Percentiles rank a stretch among this genome's conserved stretches.
phyloP scores from a whole-genome alignment of 352 stramenopile species.

The Thraustotheca clavata region DNA sequence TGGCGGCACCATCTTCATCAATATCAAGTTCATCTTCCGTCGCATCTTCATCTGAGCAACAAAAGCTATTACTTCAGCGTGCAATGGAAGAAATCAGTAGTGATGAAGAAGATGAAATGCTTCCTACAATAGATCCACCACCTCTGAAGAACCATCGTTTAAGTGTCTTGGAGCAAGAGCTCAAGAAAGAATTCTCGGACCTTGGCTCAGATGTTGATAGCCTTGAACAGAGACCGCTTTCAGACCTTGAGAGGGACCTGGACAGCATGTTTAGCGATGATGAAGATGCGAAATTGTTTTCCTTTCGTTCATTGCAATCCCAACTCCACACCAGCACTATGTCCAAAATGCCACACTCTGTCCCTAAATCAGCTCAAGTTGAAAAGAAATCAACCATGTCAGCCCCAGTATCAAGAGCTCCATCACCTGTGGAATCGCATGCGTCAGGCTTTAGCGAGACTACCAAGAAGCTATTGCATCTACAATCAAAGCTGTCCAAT shows the following conservation, averaged over 20 bases:
- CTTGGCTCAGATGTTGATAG: constrained; percentile 4
- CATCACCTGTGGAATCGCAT: not conserved
- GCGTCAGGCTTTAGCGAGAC: not conserved
- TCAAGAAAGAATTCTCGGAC: constrained; percentile 6
- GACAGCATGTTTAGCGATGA: constrained; percentile 10
- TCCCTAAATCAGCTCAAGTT: constrained; percentile 24
- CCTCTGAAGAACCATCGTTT: not conserved
- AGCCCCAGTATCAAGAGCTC: not conserved
- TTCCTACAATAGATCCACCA: not conserved
- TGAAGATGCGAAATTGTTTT: not conserved
- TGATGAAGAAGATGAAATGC: not conserved
- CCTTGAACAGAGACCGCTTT: constrained; percentile 13
- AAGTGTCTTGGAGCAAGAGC: constrained; percentile 11
- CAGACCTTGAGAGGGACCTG: constrained; percentile 9
- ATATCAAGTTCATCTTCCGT: not conserved
- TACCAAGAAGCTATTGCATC: not conserved
- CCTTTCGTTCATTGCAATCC: not conserved
- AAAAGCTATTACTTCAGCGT: not conserved
- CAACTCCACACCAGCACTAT: not conserved
- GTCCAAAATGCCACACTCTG: not conserved
- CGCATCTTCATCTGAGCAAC: not conserved
- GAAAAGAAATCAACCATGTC: too few relatives aligned
- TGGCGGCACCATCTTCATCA: not conserved
- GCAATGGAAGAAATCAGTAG: constrained; percentile 15
- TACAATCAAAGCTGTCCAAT: constrained; percentile 25